Conservation (phyloP, 176 grass and related monocot species). For the Secale cereale region DNA sequence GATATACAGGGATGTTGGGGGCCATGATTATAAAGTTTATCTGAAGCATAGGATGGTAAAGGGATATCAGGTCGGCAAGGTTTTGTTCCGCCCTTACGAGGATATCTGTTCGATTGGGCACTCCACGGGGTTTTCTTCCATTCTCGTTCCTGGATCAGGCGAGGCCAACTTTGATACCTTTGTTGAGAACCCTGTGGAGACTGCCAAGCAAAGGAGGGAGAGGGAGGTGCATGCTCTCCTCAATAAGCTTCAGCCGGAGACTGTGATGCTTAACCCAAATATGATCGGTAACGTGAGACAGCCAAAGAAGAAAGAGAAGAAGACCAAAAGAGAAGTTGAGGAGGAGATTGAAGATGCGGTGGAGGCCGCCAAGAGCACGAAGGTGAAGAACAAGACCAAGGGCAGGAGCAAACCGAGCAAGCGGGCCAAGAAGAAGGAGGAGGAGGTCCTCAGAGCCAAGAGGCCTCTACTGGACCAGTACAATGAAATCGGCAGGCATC, state of each 20-base stretch:
- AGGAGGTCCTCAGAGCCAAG: slow-evolving; percentile 75
- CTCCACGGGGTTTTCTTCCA: slow-evolving; percentile 79
- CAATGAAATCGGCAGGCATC: slow-evolving; percentile 9
- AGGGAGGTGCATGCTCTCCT: slow-evolving; percentile 83
- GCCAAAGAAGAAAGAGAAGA: slow-evolving; percentile 59
- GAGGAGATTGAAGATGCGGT: slow-evolving; percentile 65
- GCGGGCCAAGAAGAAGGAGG: slow-evolving; percentile 62
- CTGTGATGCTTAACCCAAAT: slow-evolving; percentile 77
- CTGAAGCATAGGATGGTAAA: slow-evolving; percentile 76
- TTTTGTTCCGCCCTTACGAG: slow-evolving; percentile 76
- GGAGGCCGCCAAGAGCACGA: slow-evolving; percentile 46
- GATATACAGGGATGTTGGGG: slow-evolving; percentile 66
- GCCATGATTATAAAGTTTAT: slow-evolving; percentile 57
- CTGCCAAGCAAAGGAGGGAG: slow-evolving; percentile 82
- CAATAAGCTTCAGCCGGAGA: slow-evolving; percentile 78
- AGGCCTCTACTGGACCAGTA: slow-evolving; percentile 58
- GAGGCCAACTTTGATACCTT: slow-evolving; percentile 91
- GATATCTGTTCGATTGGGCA: slow-evolving; percentile 84
- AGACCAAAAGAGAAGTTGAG: slow-evolving; percentile 54
- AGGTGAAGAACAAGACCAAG: slow-evolving; percentile 89
- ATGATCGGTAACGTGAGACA: slow-evolving; percentile 68
- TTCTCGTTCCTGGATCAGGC: slow-evolving; percentile 85
- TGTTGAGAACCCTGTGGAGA: slow-evolving; percentile 82
- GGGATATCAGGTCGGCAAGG: slow-evolving; percentile 72
- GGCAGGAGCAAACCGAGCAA: slow-evolving; percentile 95